Conservation (phyloP, 2,329 filamentous ascomycete species). For the Dryadomyces quercivorus region DNA sequence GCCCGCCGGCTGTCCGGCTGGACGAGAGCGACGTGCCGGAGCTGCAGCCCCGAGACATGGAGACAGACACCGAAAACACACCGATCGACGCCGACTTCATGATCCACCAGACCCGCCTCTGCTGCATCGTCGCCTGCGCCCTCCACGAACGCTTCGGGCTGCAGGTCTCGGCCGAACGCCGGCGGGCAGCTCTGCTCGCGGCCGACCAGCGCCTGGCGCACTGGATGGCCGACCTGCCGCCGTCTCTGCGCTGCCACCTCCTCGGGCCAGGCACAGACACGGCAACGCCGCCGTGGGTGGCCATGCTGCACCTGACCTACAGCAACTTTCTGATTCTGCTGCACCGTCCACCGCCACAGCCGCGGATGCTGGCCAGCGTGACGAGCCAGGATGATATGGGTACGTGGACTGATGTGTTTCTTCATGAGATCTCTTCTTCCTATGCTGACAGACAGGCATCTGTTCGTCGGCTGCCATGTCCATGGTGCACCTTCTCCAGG, state of each 20-base stretch:
- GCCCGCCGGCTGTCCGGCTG: conserved; percentile 37
- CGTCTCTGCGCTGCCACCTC: neutral
- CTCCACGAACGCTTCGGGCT: conserved; percentile 7
- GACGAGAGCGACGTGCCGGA: conserved; percentile 37
- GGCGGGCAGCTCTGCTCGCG: conserved; percentile 1
- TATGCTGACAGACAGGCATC: neutral
- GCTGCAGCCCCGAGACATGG: conserved; percentile 31
- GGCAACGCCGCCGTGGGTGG: conserved; percentile 2
- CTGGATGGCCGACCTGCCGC: conserved; percentile 7
- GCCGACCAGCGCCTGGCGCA: conserved; percentile 6
- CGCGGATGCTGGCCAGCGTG: neutral
- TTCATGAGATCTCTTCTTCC: neutral
- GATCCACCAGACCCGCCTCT: conserved; percentile 4
- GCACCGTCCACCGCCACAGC: conserved; percentile 4
- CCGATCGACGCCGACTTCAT: neutral
- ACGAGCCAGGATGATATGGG: conserved; percentile 8
- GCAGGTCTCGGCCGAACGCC: conserved; percentile 1
- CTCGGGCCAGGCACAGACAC: neutral
- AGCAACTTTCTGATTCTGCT: conserved; percentile 7
- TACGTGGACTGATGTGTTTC: neutral
- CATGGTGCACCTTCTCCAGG: conserved; percentile 1
- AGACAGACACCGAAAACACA: neutral
- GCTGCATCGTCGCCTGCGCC: conserved; percentile 4
- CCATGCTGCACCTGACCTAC: conserved; percentile 9
- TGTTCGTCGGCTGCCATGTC: neutral